These are phyloP conservation scores for Linnemannia elongata DNA, from an alignment of 192 early-diverging fungal species.

Conservation along the genomic window DNA sequence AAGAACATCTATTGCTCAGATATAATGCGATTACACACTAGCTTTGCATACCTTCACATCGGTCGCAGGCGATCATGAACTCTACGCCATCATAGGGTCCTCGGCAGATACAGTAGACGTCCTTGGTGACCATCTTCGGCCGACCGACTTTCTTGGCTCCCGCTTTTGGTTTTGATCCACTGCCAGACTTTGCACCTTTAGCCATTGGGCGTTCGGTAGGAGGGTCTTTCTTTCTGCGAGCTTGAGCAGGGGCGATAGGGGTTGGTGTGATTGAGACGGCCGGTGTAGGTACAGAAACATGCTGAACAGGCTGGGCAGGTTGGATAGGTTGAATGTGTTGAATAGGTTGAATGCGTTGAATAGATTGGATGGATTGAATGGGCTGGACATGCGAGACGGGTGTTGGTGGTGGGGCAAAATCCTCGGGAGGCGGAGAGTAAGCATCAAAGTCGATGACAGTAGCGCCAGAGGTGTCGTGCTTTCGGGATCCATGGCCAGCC, in stretches of 20 bases:
- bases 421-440: constrained; percentile 8
- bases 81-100: constrained; percentile 66
- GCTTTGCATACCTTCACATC: constrained; percentile 60
- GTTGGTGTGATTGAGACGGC: neutral
- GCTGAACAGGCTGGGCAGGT: neutral
- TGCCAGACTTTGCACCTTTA: neutral
- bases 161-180: constrained; percentile 27
- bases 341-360: neutral
- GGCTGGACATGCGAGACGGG: neutral
- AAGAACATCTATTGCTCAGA: neutral
- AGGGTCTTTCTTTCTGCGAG: constrained; percentile 22
- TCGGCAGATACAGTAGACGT: constrained; percentile 66
- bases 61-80: constrained; percentile 71
- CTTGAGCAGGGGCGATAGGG: neutral
- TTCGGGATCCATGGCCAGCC: constrained; percentile 34
- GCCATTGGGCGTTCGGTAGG: neutral
- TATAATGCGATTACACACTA: too few relatives aligned
- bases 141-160: constrained; percentile 38
- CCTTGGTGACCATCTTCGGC: constrained; percentile 46
- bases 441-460: constrained; percentile 40
- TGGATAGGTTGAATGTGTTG: neutral
- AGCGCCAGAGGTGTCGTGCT: constrained; percentile 26
- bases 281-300: neutral
- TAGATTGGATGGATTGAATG: neutral
- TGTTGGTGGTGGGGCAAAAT: neutral